Percentiles rank a stretch among this genome's conserved stretches.
Conservation (phyloP, 257 asterid species). For the Ehretia macrophylla region DNA sequence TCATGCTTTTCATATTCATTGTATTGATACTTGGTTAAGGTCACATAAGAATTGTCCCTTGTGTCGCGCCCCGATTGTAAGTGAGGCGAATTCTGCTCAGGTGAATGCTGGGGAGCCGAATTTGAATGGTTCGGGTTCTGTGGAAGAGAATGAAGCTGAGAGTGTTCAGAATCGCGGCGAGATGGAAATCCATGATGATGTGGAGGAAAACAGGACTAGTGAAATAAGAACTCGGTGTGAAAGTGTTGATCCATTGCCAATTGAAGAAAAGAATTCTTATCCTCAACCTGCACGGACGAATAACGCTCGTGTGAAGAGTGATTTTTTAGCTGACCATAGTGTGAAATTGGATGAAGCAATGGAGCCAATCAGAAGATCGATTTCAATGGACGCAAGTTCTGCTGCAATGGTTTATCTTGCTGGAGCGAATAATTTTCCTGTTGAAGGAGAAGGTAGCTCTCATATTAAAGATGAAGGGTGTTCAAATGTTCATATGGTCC, state of each 20-base stretch:
- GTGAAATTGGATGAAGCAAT: constrained; percentile 25
- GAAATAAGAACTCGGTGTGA: constrained; percentile 13
- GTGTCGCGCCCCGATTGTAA: constrained; percentile 63
- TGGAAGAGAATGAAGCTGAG: constrained; percentile 6
- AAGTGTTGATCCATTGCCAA: not conserved
- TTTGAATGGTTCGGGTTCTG: constrained; percentile 4
- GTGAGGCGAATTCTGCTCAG: not conserved
- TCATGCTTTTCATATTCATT: constrained; percentile 69
- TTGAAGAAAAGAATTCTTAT: constrained; percentile 11
- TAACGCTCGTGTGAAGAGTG: constrained; percentile 37
- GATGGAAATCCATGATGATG: constrained; percentile 1
- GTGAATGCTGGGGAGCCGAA: not conserved
- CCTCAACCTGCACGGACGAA: not conserved
- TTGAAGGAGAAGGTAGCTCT: constrained; percentile 34
- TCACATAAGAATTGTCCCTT: constrained; percentile 77
- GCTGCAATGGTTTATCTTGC: constrained; percentile 19
- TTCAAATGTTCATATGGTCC: constrained; percentile 2
- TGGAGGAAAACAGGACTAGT: constrained; percentile 5
- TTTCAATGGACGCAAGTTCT: constrained; percentile 51
- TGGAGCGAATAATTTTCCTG: constrained; percentile 8
- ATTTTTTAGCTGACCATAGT: constrained; percentile 31
- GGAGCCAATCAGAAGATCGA: constrained; percentile 41
- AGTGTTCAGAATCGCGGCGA: not conserved
- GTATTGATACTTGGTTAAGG: constrained; percentile 77
- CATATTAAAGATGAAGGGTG: constrained; percentile 5